phyloP scores from a whole-genome alignment of 225 moss, liverwort and hornwort genomes.

The Ulota crispa region DNA sequence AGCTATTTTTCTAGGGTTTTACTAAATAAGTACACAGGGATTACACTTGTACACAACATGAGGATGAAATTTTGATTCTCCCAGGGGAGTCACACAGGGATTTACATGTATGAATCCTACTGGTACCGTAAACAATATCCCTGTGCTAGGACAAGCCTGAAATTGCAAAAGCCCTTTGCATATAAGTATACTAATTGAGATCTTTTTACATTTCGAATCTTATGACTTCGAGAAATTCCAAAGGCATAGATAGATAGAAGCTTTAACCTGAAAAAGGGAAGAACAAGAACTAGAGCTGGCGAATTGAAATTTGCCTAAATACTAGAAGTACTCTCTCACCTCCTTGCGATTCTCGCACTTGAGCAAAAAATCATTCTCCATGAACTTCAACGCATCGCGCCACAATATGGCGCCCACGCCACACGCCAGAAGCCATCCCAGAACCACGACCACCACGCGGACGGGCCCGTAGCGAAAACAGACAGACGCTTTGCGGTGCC shows the following conservation, averaged over 20 bases:
- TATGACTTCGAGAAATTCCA: not conserved
- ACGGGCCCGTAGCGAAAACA: constrained; percentile 40
- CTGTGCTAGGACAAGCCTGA: not conserved
- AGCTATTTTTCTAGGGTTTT: not conserved
- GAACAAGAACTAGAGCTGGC: not conserved
- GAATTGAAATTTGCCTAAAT: too few species aligned
- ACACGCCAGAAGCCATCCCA: constrained; percentile 49
- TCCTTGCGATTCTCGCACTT: constrained; percentile 66
- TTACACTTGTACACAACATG: not conserved
- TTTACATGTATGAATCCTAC: not conserved
- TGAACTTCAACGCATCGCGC: constrained; percentile 44
- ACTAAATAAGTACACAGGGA: not conserved
- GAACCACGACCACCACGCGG: constrained; percentile 39
- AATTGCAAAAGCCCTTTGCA: not conserved
- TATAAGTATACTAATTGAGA: not conserved
- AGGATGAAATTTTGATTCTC: not conserved
- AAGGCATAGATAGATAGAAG: not conserved
- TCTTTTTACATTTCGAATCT: not conserved
- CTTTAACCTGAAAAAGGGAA: not conserved
- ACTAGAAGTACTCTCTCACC: constrained; percentile 26
- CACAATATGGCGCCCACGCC: constrained; percentile 59
- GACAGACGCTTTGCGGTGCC: constrained; percentile 5
- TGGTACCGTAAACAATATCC: not conserved
- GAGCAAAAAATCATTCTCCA: constrained; percentile 57
- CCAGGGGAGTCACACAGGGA: too few species aligned